Evolutionary conservation across 2,329 filamentous ascomycete species (phyloP).

Genomic region (Epicoccum nigrum): DNA sequence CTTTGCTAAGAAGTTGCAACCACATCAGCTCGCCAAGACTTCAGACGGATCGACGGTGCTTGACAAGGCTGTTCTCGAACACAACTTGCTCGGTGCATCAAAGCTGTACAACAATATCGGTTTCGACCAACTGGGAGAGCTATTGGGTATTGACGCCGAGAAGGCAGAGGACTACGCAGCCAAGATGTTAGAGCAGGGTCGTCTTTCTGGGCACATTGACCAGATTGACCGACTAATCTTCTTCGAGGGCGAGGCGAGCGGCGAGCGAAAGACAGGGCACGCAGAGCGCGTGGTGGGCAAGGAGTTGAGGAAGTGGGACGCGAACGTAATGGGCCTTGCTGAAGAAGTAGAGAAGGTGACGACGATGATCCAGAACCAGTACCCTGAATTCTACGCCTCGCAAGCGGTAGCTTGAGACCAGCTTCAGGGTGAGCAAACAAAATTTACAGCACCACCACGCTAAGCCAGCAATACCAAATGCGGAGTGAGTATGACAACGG

Average conservation of each 20-base stretch:
- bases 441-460: background rate
- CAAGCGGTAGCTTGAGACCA: slow-evolving; percentile 45
- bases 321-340: slow-evolving; percentile 81
- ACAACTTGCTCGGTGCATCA: slow-evolving; percentile 89
- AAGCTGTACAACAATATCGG: slow-evolving; percentile 59
- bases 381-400: slow-evolving; percentile 64
- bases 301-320: slow-evolving; percentile 85
- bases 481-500: background rate
- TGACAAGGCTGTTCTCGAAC: slow-evolving; percentile 91
- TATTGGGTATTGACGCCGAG: slow-evolving; percentile 78
- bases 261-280: slow-evolving; percentile 69
- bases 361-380: slow-evolving; percentile 78
- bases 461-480: background rate
- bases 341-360: slow-evolving; percentile 90
- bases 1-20: slow-evolving; percentile 79
- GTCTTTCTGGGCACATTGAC: slow-evolving; percentile 87
- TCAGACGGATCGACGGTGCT: slow-evolving; percentile 92
- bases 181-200: slow-evolving; percentile 93
- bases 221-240: slow-evolving; percentile 89
- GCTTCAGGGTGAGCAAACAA: background rate
- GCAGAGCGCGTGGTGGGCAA: slow-evolving; percentile 65
- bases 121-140: slow-evolving; percentile 71
- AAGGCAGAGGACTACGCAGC: slow-evolving; percentile 91
- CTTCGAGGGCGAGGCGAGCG: slow-evolving; percentile 80
- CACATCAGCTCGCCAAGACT: slow-evolving; percentile 89